Base-by-base conservation (phyloP, 78 protist genomes). In the Andalucia godoyi region DNA sequence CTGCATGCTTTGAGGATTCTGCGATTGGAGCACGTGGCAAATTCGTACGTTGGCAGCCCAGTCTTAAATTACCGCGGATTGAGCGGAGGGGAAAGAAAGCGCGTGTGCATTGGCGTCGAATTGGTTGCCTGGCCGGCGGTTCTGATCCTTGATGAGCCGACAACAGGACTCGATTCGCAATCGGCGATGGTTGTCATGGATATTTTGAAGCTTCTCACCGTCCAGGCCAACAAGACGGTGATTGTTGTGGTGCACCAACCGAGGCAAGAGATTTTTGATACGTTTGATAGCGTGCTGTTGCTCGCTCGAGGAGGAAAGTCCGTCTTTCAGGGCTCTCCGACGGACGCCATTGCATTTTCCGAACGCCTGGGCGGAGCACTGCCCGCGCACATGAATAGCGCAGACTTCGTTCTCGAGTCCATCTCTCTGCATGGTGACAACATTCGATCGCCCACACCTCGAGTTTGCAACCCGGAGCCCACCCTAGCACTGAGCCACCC, bases 11-110 rank as follows among this genome's bases (percentile, higher is more conserved):
- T n/a, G n/a, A n/a, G n/a, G n/a, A n/a, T n/a, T n/a, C n/a, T n/a
- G n/a, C n/a, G n/a, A n/a, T n/a, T n/a, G n/a, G n/a, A n/a, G n/a
- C n/a, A n/a, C n/a, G n/a, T n/a, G n/a, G n/a, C n/a, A n/a, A n/a
- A n/a, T n/a, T n/a, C n/a, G n/a, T n/a, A n/a, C n/a, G n/a, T n/a
- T n/a, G n/a, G n/a, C n/a, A n/a, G n/a, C n/a, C n/a, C n/a, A n/a
- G n/a, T n/a, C n/a, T n/a, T n/a, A n/a, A n/a, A n/a, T n/a, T n/a
- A n/a, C n/a, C n/a, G 85, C 47, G 91, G 91, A 21, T 54, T 86
- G 3, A 74, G 83, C 2, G 91, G 91, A 25, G 91, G 91, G 9
- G 91, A 86, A 45, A 17, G 72, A 34, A 78, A 82, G 50, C 54
- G 91, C 6, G 60, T 71, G 17, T 37, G 73, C 21, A 57, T 80